Evolutionary conservation across 2,329 filamentous ascomycete genomes (phyloP).

Genomic region (Botrytis medusae): DNA sequence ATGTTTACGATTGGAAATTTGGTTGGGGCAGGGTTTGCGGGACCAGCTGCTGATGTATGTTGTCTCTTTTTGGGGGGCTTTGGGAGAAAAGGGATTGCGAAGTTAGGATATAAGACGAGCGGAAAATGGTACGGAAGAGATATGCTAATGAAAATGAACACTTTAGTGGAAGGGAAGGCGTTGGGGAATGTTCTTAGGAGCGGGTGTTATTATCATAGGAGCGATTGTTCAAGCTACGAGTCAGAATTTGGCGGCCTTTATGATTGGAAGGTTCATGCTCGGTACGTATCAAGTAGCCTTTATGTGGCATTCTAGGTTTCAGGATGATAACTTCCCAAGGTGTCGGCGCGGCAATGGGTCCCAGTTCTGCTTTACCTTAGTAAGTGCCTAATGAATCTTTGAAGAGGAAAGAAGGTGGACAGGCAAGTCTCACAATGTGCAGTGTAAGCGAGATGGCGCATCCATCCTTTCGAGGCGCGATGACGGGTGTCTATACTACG

Average conservation of each 20-base stretch:
- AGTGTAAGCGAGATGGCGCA: conserved; percentile 48
- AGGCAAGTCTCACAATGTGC: conserved; percentile 26
- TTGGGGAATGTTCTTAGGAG: conserved; percentile 29
- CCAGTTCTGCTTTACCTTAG: conserved; percentile 20
- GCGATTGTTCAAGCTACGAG: conserved; percentile 31
- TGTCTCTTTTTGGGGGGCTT: background rate
- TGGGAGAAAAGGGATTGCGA: too few species aligned
- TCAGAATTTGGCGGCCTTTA: conserved; percentile 43
- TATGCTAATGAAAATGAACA: background rate
- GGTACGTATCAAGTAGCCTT: conserved; percentile 48
- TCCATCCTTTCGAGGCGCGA: conserved; percentile 46
- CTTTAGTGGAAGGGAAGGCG: conserved; percentile 23
- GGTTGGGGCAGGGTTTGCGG: conserved; percentile 15
- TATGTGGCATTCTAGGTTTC: background rate
- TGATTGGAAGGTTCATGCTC: conserved; percentile 55
- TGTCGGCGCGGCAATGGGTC: conserved; percentile 21
- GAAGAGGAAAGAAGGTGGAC: too few species aligned
- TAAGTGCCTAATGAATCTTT: conserved; percentile 34
- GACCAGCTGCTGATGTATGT: conserved; percentile 20
- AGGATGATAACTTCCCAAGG: conserved; percentile 32
- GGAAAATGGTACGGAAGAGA: background rate
- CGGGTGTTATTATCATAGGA: conserved; percentile 26
- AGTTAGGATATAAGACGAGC: too few species aligned
- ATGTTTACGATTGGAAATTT: conserved; percentile 22
- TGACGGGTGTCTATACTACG: conserved; percentile 37